Conservation (phyloP, 116 monocot genomes). For the Dioscorea cayenensis region DNA sequence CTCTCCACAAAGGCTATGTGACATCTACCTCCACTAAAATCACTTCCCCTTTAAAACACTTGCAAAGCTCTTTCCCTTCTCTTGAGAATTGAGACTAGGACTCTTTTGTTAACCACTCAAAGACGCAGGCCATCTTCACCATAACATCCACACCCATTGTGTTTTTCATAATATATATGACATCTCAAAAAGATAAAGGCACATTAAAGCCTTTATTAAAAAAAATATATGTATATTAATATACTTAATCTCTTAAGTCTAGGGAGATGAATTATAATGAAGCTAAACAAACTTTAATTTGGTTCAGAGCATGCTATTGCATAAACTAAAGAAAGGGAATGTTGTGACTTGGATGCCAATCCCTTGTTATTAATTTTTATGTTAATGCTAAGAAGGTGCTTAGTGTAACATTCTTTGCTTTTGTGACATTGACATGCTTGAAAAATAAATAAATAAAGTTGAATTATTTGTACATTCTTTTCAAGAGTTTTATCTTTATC, state of each 20-base stretch:
- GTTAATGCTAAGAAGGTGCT: not conserved
- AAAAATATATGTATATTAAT: too few relatives aligned
- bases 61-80: constrained; percentile 10
- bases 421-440: not conserved
- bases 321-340: constrained; percentile 27
- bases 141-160: constrained; percentile 9
- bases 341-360: constrained; percentile 31
- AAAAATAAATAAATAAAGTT: not conserved
- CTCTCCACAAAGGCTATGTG: constrained; percentile 9
- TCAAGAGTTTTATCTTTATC: not conserved
- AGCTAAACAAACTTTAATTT: constrained; percentile 44
- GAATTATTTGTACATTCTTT: not conserved
- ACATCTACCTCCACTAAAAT: constrained; percentile 45
- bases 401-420: constrained; percentile 1
- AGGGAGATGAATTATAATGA: not conserved
- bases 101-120: constrained; percentile 4
- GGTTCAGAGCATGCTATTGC: constrained; percentile 20
- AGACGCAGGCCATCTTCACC: constrained; percentile 12
- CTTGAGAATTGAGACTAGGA: not conserved
- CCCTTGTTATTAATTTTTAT: constrained; percentile 2
- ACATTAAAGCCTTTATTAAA: too few relatives aligned
- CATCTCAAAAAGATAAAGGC: constrained; percentile 3
- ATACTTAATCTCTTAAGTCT: too few relatives aligned
- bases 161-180: constrained; percentile 5
- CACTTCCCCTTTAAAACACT: constrained; percentile 7